Base-by-base conservation (phyloP, 257 asterid genomes). In the Haberlea rhodopensis region DNA sequence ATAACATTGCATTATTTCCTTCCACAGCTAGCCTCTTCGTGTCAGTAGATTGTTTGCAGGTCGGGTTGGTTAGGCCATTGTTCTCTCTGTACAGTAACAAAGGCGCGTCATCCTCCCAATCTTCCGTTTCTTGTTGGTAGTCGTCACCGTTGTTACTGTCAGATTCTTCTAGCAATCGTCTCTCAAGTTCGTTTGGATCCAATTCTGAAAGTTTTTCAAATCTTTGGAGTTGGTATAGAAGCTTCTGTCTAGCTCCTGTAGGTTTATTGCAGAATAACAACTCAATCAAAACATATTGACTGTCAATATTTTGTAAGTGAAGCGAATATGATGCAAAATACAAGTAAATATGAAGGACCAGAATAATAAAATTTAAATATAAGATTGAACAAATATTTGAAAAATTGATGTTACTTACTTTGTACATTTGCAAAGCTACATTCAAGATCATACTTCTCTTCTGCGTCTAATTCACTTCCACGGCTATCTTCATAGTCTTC, bases 151-250 rank as follows among this genome's bases (percentile, higher is more conserved):
- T 13, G 4, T 43, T 16, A 43, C 5, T 43, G 26, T 79, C 85
- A 6, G 85, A 78, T 63, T 71, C 87, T 69, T 85, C 88, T 43
- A 81, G 59, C 72, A 85, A 72, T 60, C 79, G 79, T 63, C 85
- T 84, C 78, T 89, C 95, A 0, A 89, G 98, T 49, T 91, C 96
- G 23, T 87, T 60, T 1, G 96, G 95, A 68, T 89, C 94, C 66
- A 91, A 65, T 61, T 84, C 95, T 1, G 95, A 96, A 1, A 91
- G 85, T 52, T 66, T 81, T 72, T 87, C 96, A 15, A 89, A 91
- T 53, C 96, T 80, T 15, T 81, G 73, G 23, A 91, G 96, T 80
- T 87, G 76, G 78, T 64, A 22, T 49, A 89, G n/a, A 15, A 91
- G 96, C 68, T 85, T 87, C 70, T 87, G 87, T 27, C 85, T 86